Conservation (phyloP, 2,329 filamentous ascomycete species). For the Colletotrichum karsti region DNA sequence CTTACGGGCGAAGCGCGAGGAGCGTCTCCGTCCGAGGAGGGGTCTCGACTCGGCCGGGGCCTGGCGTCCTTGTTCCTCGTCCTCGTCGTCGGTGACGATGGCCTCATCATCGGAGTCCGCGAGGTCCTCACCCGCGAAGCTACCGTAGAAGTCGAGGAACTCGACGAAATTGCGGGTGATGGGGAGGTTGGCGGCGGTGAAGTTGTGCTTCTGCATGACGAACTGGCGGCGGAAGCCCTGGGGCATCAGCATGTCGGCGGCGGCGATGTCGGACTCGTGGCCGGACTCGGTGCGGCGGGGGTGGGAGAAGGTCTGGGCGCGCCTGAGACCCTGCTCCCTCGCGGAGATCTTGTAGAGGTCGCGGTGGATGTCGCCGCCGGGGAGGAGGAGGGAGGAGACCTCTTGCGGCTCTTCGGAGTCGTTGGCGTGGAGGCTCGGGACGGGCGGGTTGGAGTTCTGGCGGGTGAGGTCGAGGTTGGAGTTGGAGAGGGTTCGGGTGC, state of each 20-base stretch:
- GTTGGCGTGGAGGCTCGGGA: conserved; percentile 29
- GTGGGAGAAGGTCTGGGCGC: conserved; percentile 75
- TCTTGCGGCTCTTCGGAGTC: conserved; percentile 37
- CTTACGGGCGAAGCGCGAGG: conserved; percentile 49
- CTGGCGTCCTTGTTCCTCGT: conserved; percentile 46
- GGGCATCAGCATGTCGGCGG: conserved; percentile 29
- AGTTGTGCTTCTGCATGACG: conserved; percentile 43
- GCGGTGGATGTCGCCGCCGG: conserved; percentile 81
- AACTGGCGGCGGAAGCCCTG: conserved; percentile 57
- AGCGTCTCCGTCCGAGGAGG: conserved; percentile 65
- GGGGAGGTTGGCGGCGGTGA: conserved; percentile 45
- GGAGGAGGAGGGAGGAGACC: conserved; percentile 75
- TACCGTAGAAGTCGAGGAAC: conserved; percentile 79
- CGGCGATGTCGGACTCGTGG: conserved; percentile 30
- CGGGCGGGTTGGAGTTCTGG: conserved; percentile 4
- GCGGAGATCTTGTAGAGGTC: conserved; percentile 80
- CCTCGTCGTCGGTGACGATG: conserved; percentile 52
- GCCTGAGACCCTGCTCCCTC: conserved; percentile 56
- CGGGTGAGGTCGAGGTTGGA: conserved; percentile 19
- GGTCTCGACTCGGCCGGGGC: conserved; percentile 63
- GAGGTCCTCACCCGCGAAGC: conserved; percentile 79
- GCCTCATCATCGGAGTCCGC: conserved; percentile 69
- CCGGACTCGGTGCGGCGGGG: conserved; percentile 37
- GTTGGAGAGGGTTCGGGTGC: conserved; percentile 25
- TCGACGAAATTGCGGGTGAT: conserved; percentile 77